These are phyloP conservation scores for Lachancea sp. DNA, from an alignment of 805 yeast genomes.

Conservation along the genomic window DNA sequence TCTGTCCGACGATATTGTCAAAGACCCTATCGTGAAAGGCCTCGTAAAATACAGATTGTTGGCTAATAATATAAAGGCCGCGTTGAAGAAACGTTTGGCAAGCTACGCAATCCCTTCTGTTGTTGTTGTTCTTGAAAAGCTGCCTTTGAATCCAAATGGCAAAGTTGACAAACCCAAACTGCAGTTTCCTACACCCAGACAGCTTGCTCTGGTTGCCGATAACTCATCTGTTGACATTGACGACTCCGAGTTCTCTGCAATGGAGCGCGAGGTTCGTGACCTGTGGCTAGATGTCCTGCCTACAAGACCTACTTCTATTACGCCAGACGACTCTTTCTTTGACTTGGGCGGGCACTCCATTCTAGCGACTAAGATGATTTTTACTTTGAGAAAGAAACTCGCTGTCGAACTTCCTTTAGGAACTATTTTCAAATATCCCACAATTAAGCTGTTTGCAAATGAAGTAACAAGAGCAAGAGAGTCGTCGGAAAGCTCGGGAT, in stretches of 20 bases:
- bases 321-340: slow-evolving; percentile 83
- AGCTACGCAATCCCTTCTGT: slow-evolving; percentile 89
- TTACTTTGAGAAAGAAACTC: slow-evolving; percentile 74
- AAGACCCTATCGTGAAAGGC: slow-evolving; percentile 70
- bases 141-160: slow-evolving; percentile 97
- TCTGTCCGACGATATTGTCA: slow-evolving; percentile 35
- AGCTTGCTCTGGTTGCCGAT: slow-evolving; percentile 67
- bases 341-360: slow-evolving; percentile 98
- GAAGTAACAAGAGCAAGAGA: slow-evolving; percentile 55
- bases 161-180: slow-evolving; percentile 95
- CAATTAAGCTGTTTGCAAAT: slow-evolving; percentile 68
- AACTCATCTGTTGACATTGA: slow-evolving; percentile 38
- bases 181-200: slow-evolving; percentile 90
- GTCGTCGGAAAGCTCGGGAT: slow-evolving; percentile 24
- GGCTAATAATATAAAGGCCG: slow-evolving; percentile 73
- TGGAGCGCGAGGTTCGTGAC: slow-evolving; percentile 65
- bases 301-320: slow-evolving; percentile 68
- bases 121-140: slow-evolving; percentile 74
- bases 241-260: slow-evolving; percentile 51
- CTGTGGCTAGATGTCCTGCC: slow-evolving; percentile 86
- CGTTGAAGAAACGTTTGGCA: slow-evolving; percentile 83
- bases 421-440: slow-evolving; percentile 82
- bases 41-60: slow-evolving; percentile 68
- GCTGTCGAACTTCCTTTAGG: slow-evolving; percentile 84
- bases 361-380: slow-evolving; percentile 94